Conservation (phyloP, 176 grass and related monocot species). For the Aegilops bicornis region DNA sequence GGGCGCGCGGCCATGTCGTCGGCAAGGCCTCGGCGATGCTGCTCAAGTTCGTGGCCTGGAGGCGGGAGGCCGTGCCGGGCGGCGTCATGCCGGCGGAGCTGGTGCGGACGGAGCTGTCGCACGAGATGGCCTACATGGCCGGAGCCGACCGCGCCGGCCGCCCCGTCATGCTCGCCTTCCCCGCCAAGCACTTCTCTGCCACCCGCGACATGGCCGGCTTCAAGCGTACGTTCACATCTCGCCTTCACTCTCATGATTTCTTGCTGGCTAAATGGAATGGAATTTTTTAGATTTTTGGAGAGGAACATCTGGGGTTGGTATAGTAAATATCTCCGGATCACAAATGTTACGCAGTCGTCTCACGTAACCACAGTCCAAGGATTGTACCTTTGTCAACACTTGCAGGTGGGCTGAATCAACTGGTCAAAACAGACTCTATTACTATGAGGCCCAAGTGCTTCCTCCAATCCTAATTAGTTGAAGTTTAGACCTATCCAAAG, state of each 20-base stretch:
- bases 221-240: constrained; percentile 45
- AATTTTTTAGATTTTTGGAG: no score
- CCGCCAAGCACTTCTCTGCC: constrained; percentile 26
- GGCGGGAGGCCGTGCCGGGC: constrained; percentile 47
- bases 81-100: constrained; percentile 46
- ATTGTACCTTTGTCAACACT: no score
- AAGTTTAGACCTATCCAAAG: no score
- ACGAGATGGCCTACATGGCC: constrained; percentile 53
- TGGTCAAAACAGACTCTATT: no score
- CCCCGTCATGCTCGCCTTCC: constrained; percentile 43
- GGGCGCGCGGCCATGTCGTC: constrained; percentile 56
- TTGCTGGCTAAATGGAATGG: no score
- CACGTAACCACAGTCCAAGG: no score
- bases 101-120: constrained; percentile 39
- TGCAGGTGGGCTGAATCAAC: no score
- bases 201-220: constrained; percentile 63
- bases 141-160: constrained; percentile 58
- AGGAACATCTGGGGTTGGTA: no score
- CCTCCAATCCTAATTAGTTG: no score
- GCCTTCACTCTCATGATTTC: not conserved
- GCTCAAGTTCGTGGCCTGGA: constrained; percentile 68
- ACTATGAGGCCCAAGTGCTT: no score
- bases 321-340: no score
- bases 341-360: no score
- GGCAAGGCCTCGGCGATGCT: constrained; percentile 63